phyloP scores from a whole-genome alignment of 768 basidiomycete genomes.

The Lentinus tigrinus region DNA sequence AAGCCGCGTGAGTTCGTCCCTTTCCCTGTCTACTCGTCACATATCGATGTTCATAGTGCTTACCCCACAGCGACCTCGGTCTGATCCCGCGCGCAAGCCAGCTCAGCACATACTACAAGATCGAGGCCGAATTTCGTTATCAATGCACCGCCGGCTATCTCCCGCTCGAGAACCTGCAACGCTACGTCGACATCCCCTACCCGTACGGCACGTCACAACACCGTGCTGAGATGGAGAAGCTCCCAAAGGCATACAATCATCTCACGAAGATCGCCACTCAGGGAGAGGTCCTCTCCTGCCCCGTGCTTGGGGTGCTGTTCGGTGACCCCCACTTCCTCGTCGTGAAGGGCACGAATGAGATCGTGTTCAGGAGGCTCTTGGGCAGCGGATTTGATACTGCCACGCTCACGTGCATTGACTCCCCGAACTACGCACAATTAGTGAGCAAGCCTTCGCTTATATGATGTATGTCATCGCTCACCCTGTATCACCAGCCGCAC shows the following conservation, averaged over 20 bases:
- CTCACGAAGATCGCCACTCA: conserved; percentile 38
- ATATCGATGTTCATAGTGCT: no score
- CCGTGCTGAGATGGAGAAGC: conserved; percentile 32
- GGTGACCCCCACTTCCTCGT: conserved; percentile 42
- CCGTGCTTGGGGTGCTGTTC: conserved; percentile 44
- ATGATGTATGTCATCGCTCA: not conserved
- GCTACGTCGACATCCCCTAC: conserved; percentile 41
- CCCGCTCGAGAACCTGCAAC: conserved; percentile 43
- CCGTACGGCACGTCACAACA: conserved; percentile 38
- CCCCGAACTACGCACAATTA: not conserved
- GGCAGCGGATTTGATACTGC: conserved; percentile 30
- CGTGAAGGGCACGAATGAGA: conserved; percentile 39
- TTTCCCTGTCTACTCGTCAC: no score
- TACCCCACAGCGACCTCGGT: not conserved
- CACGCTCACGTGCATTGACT: conserved; percentile 35
- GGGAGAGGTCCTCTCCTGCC: conserved; percentile 34
- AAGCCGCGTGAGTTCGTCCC: not conserved
- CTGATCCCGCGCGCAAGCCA: conserved; percentile 32
- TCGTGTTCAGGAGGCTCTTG: conserved; percentile 43
- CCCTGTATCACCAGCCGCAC: conserved; percentile 1
- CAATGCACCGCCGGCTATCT: conserved; percentile 44
- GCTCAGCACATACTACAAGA: conserved; percentile 34
- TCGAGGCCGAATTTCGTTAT: conserved; percentile 46
- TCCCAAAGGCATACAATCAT: conserved; percentile 41
- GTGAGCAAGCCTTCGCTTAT: not conserved